A percentile compares a stretch with the other conserved stretches of the same genome.
Conservation (phyloP, 208 protist species). For the Leishmania arabica region DNA sequence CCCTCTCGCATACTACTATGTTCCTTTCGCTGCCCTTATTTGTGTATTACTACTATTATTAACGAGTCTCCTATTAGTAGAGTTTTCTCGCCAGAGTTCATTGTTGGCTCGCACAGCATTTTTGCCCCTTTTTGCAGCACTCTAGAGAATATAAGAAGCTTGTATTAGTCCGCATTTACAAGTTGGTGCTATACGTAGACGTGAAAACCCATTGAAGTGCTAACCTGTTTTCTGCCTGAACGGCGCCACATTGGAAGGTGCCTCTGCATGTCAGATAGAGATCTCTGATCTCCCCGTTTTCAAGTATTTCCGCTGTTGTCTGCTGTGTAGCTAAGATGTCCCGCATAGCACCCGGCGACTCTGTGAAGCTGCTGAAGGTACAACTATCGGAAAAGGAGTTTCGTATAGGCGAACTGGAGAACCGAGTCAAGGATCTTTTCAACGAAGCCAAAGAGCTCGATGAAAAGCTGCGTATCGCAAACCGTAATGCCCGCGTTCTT, state of each 20-base stretch:
- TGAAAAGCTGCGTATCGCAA: conserved; percentile 70
- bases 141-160: neutral
- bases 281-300: neutral
- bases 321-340: conserved; percentile 19
- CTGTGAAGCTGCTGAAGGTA: conserved; percentile 34
- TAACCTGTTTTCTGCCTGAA: neutral
- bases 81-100: neutral
- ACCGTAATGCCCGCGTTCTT: conserved; percentile 71
- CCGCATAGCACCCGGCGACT: conserved; percentile 7
- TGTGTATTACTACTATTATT: neutral
- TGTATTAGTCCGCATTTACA: neutral
- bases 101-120: neutral
- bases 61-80: neutral
- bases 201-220: neutral
- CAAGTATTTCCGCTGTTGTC: conserved; percentile 4
- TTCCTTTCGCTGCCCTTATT: neutral
- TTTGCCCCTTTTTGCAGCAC: neutral
- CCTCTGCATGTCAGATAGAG: neutral
- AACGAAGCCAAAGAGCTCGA: conserved; percentile 55
- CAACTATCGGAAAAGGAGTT: conserved; percentile 68
- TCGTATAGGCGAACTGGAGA: conserved; percentile 72
- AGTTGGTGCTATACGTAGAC: neutral
- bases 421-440: conserved; percentile 64
- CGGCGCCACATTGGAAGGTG: neutral
- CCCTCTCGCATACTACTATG: neutral